Conservation (phyloP, 2,329 filamentous ascomycete genomes). For the Cryoendolithus antarcticus region DNA sequence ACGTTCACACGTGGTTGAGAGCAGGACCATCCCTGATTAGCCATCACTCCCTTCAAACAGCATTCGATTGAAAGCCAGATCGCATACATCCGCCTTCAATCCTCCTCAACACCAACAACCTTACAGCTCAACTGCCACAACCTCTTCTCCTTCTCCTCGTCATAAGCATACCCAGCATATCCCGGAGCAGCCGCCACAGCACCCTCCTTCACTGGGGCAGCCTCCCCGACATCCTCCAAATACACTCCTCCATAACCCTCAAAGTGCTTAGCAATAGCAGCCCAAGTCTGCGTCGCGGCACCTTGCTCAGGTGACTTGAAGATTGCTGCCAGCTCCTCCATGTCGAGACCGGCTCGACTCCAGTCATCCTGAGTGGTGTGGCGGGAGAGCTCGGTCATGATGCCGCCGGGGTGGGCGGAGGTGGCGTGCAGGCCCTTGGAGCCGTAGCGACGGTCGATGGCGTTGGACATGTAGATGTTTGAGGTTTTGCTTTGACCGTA, state of each 20-base stretch:
- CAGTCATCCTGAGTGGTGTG: slow-evolving; percentile 3
- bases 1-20: too few species aligned
- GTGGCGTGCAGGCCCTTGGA: slow-evolving; percentile 30
- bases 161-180: slow-evolving; percentile 26
- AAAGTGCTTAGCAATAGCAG: slow-evolving; percentile 24
- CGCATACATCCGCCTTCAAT: too few species aligned
- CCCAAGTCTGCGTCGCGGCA: slow-evolving; percentile 38
- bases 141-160: slow-evolving; percentile 27
- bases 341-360: slow-evolving; percentile 1
- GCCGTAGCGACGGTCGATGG: slow-evolving; percentile 39
- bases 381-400: slow-evolving; percentile 3
- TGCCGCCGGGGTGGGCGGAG: slow-evolving; percentile 29
- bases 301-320: slow-evolving; percentile 31
- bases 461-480: slow-evolving; percentile 40
- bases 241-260: slow-evolving; percentile 33
- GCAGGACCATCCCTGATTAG: too few species aligned
- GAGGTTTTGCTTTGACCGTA: slow-evolving; percentile 42
- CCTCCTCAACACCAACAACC: slow-evolving; percentile 13
- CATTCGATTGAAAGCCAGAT: too few species aligned
- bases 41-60: too few species aligned
- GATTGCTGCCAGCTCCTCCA: slow-evolving; percentile 5
- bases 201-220: slow-evolving; percentile 17
- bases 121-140: slow-evolving; percentile 31
- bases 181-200: slow-evolving; percentile 13
- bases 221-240: slow-evolving; percentile 30